Conservation (phyloP, 345 rosid species). For the Gossypium australe region DNA sequence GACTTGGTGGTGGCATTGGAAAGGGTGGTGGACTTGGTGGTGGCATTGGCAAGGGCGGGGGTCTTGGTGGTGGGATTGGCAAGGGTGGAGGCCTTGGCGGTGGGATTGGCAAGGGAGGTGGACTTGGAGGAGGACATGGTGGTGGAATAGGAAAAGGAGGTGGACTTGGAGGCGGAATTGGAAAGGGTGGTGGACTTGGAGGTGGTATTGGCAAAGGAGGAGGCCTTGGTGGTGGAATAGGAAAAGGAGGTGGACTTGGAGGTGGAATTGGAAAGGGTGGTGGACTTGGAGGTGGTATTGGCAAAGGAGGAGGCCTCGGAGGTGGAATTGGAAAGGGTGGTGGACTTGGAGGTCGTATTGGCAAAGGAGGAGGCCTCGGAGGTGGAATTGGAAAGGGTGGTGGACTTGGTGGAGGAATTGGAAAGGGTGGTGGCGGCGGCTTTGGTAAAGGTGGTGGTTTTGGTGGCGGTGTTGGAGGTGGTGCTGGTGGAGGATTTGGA, state of each 20-base stretch:
- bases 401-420: neutral
- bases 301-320: slow-evolving; percentile 22
- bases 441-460: neutral
- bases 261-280: slow-evolving; percentile 6
- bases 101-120: slow-evolving; percentile 19
- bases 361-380: neutral
- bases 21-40: slow-evolving; percentile 27
- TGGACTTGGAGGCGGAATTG: neutral
- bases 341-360: neutral
- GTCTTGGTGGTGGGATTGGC: slow-evolving; percentile 8
- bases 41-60: neutral
- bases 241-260: slow-evolving; percentile 17
- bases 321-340: neutral
- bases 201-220: neutral
- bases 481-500: neutral
- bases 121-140: slow-evolving; percentile 18
- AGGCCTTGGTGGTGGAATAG: slow-evolving; percentile 8
- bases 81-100: slow-evolving; percentile 28
- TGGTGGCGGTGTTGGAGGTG: neutral
- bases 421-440: neutral
- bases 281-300: slow-evolving; percentile 21
- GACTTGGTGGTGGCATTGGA: neutral
- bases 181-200: slow-evolving; percentile 10
- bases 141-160: slow-evolving; percentile 5
- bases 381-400: slow-evolving; percentile 26